Evolutionary conservation across 148 eudicot genomes (phyloP), one percentile per base, ranked within the genome.

Genomic region (Pharnaceum exiguum): DNA sequence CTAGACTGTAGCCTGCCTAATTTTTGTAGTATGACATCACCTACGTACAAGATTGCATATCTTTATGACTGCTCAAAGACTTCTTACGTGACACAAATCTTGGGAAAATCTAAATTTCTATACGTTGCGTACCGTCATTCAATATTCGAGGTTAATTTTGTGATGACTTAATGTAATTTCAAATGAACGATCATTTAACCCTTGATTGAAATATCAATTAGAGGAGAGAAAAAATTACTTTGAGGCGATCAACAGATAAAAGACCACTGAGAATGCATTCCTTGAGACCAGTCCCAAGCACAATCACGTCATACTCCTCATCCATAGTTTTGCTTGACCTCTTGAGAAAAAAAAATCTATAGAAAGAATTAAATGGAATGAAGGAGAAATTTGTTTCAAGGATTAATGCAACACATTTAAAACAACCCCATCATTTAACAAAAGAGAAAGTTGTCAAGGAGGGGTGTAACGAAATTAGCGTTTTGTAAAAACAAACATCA

Each of bases 201-300:
- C 0, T n/a, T n/a, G n/a, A n/a, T 12, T 31, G 5, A 15, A 42
- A 30, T 19, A 5, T 25, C 7, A 49, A 15, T 43, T 1, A 10
- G 22, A 39, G 11, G n/a, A 43, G 43, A 31, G 42, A 50, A 24
- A 22, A 15, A 3, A 28, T 0, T 70, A 79, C 83, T 65, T 79
- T 79, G 55, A 79, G 75, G 33, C 80, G 72, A 55, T 79, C 80
- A 18, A 79, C 83, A 3, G 83, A 79, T 33, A 75, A 72, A 51
- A 79, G 83, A 17, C 83, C 83, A 29, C 83, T 79, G 49, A 79
- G 71, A 22, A 79, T 79, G 63, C 83, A 79, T 75, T 79, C 83
- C 63, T 79, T 79, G 63, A 79, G 83, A 30, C 83, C 83, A 2
- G 83, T 79, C 15, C 83, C 83, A 1, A 75, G 67, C 51, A 75